phyloP scores from a whole-genome alignment of 805 yeast genomes.

The Phaffomyces antillensis region DNA sequence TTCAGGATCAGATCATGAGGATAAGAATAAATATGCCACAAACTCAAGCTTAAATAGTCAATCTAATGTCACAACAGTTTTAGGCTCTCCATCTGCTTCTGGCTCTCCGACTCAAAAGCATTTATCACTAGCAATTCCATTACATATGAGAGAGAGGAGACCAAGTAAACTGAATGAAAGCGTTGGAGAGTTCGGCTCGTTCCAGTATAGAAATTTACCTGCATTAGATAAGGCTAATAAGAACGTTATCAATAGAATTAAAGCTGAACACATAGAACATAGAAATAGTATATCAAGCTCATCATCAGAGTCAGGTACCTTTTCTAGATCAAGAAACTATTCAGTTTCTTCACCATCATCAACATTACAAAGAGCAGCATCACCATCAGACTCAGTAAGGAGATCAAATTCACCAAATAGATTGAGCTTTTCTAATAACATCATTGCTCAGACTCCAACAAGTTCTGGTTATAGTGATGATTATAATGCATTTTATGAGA shows the following conservation, averaged over 20 bases:
- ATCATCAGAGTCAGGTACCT: conserved; percentile 26
- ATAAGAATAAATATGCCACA: conserved; percentile 9
- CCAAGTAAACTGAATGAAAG: conserved; percentile 62
- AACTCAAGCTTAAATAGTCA: conserved; percentile 4
- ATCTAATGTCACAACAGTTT: conserved; percentile 13
- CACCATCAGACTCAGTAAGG: conserved; percentile 31
- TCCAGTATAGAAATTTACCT: conserved; percentile 80
- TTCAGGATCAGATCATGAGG: conserved; percentile 25
- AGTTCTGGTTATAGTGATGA: conserved; percentile 24
- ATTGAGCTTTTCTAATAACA: conserved; percentile 13
- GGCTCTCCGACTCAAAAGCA: conserved; percentile 30
- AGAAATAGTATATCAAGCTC: conserved; percentile 32
- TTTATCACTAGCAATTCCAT: conserved; percentile 43
- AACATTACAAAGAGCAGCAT: conserved; percentile 40
- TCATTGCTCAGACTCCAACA: conserved; percentile 14
- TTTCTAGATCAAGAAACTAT: conserved; percentile 22
- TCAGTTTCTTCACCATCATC: conserved; percentile 25
- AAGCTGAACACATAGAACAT: conserved; percentile 62
- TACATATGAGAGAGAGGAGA: conserved; percentile 60
- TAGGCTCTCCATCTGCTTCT: conserved; percentile 24
- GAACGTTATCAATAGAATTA: conserved; percentile 81
- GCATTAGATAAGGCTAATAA: conserved; percentile 91
- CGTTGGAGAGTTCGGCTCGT: conserved; percentile 80
- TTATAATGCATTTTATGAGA: conserved; percentile 15
- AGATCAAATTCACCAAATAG: conserved; percentile 28